Evolutionary conservation across 441 rosid genomes (phyloP), one percentile per base, ranked within the genome.

Genomic region (Macaranga tanarius): DNA sequence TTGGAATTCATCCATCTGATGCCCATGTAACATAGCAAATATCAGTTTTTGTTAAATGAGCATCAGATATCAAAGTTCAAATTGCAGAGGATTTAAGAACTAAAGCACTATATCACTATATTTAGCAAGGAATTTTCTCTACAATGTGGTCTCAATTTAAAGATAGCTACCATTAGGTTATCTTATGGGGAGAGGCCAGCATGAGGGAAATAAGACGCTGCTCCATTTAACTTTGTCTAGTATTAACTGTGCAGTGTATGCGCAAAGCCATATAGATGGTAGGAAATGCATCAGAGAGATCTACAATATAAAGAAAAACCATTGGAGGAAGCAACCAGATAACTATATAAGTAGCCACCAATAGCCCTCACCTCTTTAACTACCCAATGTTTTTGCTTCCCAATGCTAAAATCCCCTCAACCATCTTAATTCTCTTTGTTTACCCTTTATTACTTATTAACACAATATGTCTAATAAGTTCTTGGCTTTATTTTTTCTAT

Each of bases 1-100:
- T 51, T 74, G 23, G 86, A 84, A 63, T 83, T 84, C 79, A 82
- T 83, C 90, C 89, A 95, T 77, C 99, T 92, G 81, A 72, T 72
- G 51, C 38, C 60, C 62, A 48, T 40, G 47, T 67, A 71, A 48
- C 31, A 25, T 1, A 42, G 52, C 72, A 55, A 71, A 72, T 17
- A 62, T 76, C 50, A 68, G 57, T 23, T 9, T 20, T 26, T 17
- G 9, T 34, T 42, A 60, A 40, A 20, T 26, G 10, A 40, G 2
- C 12, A 2, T 2, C 48, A 40, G 15, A 12, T 0, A 19, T 26
- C 2, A 5, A 23, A 10, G 11, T 23, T 70, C 4, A 34, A 34
- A 34, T 34, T 34, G 38, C 38, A 5, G 38, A 34, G 38, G 38
- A 34, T 65, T 10, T 11, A 26, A 48, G 44, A 65, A 26, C 57